phyloP scores from a whole-genome alignment of 768 basidiomycete species.

The Sporobolomyces phaffii region DNA sequence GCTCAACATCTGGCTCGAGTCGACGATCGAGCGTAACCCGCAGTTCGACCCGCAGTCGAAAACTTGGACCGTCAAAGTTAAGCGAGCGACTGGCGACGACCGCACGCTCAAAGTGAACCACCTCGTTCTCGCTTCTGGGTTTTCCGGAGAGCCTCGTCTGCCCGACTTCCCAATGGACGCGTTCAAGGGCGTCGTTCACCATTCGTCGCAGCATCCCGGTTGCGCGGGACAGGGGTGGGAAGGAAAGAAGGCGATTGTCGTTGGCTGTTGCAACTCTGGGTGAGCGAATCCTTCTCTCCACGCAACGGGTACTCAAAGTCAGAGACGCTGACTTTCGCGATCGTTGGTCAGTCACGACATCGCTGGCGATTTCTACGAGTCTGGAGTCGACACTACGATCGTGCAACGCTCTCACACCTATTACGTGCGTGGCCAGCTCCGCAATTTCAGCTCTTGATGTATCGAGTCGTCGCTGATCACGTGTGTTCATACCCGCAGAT shows the following conservation, averaged over 20 bases:
- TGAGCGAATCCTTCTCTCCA: not conserved
- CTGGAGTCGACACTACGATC: conserved; percentile 51
- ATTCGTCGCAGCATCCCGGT: conserved; percentile 54
- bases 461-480: too few relatives aligned
- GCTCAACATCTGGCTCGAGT: conserved; percentile 38
- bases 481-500: conserved; percentile 19
- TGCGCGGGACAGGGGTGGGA: conserved; percentile 53
- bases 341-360: conserved; percentile 50
- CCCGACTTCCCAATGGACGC: conserved; percentile 49
- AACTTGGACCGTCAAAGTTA: conserved; percentile 26
- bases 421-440: conserved; percentile 50
- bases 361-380: conserved; percentile 46
- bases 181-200: conserved; percentile 61
- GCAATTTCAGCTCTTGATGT: too few relatives aligned
- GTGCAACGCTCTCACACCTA: conserved; percentile 58
- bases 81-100: conserved; percentile 15
- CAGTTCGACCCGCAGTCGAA: conserved; percentile 36
- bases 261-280: conserved; percentile 64
- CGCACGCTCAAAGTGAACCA: conserved; percentile 37
- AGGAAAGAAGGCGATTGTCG: conserved; percentile 66
- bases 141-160: conserved; percentile 41
- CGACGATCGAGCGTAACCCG: conserved; percentile 36
- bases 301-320: not conserved
- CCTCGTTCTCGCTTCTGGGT: conserved; percentile 39
- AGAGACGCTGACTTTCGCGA: conserved; percentile 1